Evolutionary conservation across 2,329 filamentous ascomycete genomes (phyloP), one percentile per base, ranked within the genome.

Genomic region (Diaporthe ampelina): DNA sequence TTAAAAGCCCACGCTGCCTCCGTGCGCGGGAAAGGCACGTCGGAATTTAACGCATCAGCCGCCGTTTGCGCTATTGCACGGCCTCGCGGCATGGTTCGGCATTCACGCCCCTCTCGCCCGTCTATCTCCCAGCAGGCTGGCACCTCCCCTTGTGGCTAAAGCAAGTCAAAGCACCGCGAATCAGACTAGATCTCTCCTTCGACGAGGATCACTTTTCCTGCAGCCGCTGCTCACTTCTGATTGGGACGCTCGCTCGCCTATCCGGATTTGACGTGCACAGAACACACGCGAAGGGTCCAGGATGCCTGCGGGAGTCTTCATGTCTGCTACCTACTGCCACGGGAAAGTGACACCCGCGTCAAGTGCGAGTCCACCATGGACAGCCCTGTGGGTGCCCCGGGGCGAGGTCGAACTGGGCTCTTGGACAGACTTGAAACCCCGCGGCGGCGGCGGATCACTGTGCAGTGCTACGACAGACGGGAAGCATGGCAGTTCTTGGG

Each of bases 41-140:
- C 29, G 29, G 61, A 24, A 67, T 32, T 52, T 17, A 11, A 37
- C 29, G 1, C 45, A 68, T n/a, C 63, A 54, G 48, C 48, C 63
- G 63, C 63, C 48, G 48, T 68, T 68, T 68, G 63, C 48, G 32
- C 63, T 48, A 68, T 68, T 26, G 15, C 32, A 68, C 48, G n/a
- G 63, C 45, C 63, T 40, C 26, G 26, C 19, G 19, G 43, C 61
- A 65, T 52, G 29, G 61, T 32, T 67, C 32, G n/a, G 29, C 32
- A 37, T 8, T 13, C 37, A 40, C 32, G 5, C 29, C 17, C 3
- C 37, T 13, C 8, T 61, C 58, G 19, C 15, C 11, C 26, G 19
- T 6, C 4, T 8, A 21, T 63, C 40, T 52, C 29, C 63, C 63
- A 67, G 21, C 29, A 45, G 17, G 45, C 29, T 32, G 63, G 29